A percentile compares a stretch with the other conserved stretches of the same genome.
phyloP scores from a whole-genome alignment of 2,329 filamentous ascomycete genomes.

The Diaporthe sp. region DNA sequence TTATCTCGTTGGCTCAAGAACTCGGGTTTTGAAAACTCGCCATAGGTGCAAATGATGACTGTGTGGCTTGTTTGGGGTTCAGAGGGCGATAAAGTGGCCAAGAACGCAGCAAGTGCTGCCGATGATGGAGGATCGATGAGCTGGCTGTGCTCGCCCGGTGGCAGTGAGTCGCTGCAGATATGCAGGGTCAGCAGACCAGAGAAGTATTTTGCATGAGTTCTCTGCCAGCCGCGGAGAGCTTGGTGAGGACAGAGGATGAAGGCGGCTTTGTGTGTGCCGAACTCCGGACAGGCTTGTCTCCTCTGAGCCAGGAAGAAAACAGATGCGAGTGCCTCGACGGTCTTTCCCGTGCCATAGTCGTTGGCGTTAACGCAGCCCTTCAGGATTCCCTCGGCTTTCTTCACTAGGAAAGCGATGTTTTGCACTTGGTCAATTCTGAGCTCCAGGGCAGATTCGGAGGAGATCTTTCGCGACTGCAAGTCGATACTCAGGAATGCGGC shows the following conservation, averaged over 20 bases:
- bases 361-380: conserved; percentile 20
- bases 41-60: background rate
- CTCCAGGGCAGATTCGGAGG: background rate
- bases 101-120: background rate
- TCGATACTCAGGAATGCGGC: conserved; percentile 9
- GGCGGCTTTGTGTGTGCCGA: background rate
- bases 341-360: conserved; percentile 14
- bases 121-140: background rate
- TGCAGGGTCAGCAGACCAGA: background rate
- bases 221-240: conserved; percentile 8
- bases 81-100: background rate
- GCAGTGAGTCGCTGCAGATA: background rate
- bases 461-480: background rate
- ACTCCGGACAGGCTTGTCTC: background rate
- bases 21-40: background rate
- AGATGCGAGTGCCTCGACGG: conserved; percentile 9
- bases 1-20: background rate
- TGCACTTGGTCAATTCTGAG: conserved; percentile 27
- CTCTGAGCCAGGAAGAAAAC: conserved; percentile 18
- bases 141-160: background rate
- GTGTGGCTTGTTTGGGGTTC: background rate
- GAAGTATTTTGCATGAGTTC: conserved; percentile 1
- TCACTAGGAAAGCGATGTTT: conserved; percentile 22
- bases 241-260: conserved; percentile 13
- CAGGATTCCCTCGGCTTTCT: background rate